Base-by-base conservation (phyloP, 2,329 filamentous ascomycete genomes). In the Albophoma yamanashiensis region DNA sequence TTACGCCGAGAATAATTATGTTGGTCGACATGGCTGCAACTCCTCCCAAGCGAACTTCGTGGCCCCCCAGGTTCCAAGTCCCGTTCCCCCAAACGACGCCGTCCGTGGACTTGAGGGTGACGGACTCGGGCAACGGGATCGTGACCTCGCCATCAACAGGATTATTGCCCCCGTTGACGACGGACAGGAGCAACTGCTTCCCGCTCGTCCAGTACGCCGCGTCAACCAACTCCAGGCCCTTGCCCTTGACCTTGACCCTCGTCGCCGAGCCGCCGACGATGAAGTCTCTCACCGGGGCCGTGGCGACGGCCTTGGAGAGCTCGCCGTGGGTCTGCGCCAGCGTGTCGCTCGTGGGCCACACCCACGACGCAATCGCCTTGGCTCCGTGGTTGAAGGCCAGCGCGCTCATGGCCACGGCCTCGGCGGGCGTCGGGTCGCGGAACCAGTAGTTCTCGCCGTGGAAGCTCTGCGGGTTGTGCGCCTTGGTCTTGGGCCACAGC, bases 401-500 rank as follows among this genome's bases (percentile, higher is more conserved):
- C 27, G 73, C 65, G 58, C 72, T 74, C 78, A 80, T 81, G 25
- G 70, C 78, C 59, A 74, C 72, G 36, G 71, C 71, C 68, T 81
- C 79, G 14, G 67, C 72, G 3, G 69, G 62, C 1, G 73, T 77
- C 11, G 79, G 79, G 60, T 78, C 74, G 14, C 78, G 70, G n/a
- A 65, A 57, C 78, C 78, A 80, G 67, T 80, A 80, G 22, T 70
- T 73, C 65, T 80, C 75, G 53, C 77, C 77, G 60, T 76, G 71
- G 67, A 81, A 80, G 59, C 72, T 74, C 69, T 82, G 78, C 47
- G 78, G 77, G 57, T 76, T 77, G 62, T 76, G 73, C 57, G 74
- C 69, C 60, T 76, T 76, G 6, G 75, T 76, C 62, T 75, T 75
- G 31, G 72, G 74, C 76, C 75, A 78, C 8, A 70, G 66, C 2